Evolutionary conservation across 176 grass and related monocot species (phyloP).

Genomic region (Oryza glumipatula): DNA sequence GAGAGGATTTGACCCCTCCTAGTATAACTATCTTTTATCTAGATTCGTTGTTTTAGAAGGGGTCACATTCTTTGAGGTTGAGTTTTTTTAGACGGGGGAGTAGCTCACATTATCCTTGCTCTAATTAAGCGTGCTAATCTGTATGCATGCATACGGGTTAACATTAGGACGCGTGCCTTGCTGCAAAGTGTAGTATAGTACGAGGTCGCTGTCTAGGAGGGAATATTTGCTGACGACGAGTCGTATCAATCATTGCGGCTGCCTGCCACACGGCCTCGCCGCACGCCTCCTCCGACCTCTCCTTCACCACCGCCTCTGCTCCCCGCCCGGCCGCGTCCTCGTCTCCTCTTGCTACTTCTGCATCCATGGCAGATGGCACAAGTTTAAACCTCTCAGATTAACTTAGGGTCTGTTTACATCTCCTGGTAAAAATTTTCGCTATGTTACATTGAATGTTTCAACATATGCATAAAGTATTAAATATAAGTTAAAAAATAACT

Average conservation of each 20-base stretch:
- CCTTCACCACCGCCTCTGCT: background rate
- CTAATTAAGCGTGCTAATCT: too few relatives aligned
- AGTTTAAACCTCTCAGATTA: background rate
- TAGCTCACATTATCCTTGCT: too few relatives aligned
- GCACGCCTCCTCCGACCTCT: background rate
- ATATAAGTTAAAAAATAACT: too few relatives aligned
- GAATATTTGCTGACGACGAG: slow-evolving; percentile 37
- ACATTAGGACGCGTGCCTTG: background rate
- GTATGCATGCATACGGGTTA: background rate
- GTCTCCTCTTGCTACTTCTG: background rate
- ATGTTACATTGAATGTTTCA: too few relatives aligned
- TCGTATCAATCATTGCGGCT: slow-evolving; percentile 34
- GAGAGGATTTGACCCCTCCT: too few relatives aligned
- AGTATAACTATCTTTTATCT: too few relatives aligned
- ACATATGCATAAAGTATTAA: too few relatives aligned
- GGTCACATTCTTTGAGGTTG: too few relatives aligned
- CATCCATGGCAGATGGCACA: background rate
- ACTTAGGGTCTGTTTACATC: too few relatives aligned
- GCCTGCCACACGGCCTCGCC: background rate
- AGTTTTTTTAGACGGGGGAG: too few relatives aligned
- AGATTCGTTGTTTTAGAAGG: too few relatives aligned
- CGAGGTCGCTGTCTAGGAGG: slow-evolving; percentile 7
- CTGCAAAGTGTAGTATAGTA: background rate
- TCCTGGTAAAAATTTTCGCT: too few relatives aligned
- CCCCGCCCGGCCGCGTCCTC: background rate